These are phyloP conservation scores for Mayamaea pseudoterrestris DNA, from an alignment of 108 stramenopile species.

Conservation along the genomic window DNA sequence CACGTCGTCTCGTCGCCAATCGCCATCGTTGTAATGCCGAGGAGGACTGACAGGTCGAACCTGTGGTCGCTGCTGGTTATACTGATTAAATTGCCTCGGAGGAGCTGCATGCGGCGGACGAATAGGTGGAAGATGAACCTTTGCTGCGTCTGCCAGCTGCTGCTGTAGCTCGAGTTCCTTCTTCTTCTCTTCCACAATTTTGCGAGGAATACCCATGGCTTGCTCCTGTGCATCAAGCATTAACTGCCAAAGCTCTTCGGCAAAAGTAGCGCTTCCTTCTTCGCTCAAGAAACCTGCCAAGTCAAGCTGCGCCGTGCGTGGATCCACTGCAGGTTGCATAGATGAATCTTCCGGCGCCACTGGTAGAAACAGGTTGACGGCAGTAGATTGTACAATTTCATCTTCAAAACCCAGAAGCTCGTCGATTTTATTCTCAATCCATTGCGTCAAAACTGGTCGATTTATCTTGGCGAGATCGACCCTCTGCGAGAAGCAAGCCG, in stretches of 20 bases:
- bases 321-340: slow-evolving; percentile 33
- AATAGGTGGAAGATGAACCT: background rate
- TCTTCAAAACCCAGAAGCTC: slow-evolving; percentile 77
- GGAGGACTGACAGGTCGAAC: slow-evolving; percentile 3
- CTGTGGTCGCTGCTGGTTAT: background rate
- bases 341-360: background rate
- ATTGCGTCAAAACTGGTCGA: slow-evolving; percentile 53
- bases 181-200: slow-evolving; percentile 74
- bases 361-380: slow-evolving; percentile 73
- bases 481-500: slow-evolving; percentile 39
- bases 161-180: slow-evolving; percentile 40
- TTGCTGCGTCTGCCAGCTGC: slow-evolving; percentile 1
- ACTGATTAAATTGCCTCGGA: background rate
- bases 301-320: slow-evolving; percentile 65
- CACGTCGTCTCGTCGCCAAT: background rate
- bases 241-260: slow-evolving; percentile 59
- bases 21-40: background rate
- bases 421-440: slow-evolving; percentile 60
- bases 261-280: slow-evolving; percentile 55
- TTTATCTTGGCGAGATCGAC: slow-evolving; percentile 51
- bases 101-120: background rate
- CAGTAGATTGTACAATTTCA: slow-evolving; percentile 71
- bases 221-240: slow-evolving; percentile 63
- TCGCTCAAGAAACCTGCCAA: slow-evolving; percentile 74
- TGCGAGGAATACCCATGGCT: slow-evolving; percentile 52